phyloP scores from a whole-genome alignment of 2,329 filamentous ascomycete genomes.

The Ceratocystis smalleyi region DNA sequence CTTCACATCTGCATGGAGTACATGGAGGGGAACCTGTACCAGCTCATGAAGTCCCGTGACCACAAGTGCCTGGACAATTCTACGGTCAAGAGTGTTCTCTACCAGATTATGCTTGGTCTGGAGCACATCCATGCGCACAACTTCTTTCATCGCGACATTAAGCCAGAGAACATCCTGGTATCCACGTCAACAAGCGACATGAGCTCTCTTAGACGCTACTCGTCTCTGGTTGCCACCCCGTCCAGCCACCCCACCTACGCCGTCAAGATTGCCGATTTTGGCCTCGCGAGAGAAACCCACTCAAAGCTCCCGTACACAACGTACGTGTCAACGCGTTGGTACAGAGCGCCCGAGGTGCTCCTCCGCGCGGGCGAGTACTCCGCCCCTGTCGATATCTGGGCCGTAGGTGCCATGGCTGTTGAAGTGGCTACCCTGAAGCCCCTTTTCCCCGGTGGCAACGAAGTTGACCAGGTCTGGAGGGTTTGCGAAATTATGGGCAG shows the following conservation, averaged over 20 bases:
- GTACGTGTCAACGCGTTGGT: constrained; percentile 97
- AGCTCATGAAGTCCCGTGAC: constrained; percentile 95
- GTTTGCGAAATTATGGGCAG: constrained; percentile 99
- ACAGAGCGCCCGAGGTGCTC: constrained; percentile 87
- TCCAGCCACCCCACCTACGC: constrained; percentile 88
- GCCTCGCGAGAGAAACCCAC: constrained; percentile 89
- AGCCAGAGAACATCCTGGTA: constrained; percentile 96
- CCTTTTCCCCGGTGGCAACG: constrained; percentile 90
- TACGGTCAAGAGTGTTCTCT: constrained; percentile 94
- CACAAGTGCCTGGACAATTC: constrained; percentile 82
- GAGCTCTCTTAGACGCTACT: constrained; percentile 78
- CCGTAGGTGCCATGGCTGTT: constrained; percentile 94
- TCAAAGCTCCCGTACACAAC: constrained; percentile 95
- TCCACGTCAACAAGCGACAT: constrained; percentile 74
- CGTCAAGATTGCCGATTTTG: constrained; percentile 97
- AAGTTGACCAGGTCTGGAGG: constrained; percentile 97
- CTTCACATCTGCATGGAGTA: constrained; percentile 98
- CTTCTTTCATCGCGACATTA: constrained; percentile 98
- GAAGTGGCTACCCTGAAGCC: constrained; percentile 95
- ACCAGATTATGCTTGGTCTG: constrained; percentile 88
- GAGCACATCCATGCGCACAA: constrained; percentile 95
- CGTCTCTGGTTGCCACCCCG: constrained; percentile 79
- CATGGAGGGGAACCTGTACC: constrained; percentile 98
- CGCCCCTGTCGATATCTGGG: constrained; percentile 96
- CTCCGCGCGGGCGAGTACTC: constrained; percentile 92